A percentile compares a stretch with the other conserved stretches of the same genome.
Conservation (phyloP, 768 basidiomycete genomes). For the Boletus reticulatus region DNA sequence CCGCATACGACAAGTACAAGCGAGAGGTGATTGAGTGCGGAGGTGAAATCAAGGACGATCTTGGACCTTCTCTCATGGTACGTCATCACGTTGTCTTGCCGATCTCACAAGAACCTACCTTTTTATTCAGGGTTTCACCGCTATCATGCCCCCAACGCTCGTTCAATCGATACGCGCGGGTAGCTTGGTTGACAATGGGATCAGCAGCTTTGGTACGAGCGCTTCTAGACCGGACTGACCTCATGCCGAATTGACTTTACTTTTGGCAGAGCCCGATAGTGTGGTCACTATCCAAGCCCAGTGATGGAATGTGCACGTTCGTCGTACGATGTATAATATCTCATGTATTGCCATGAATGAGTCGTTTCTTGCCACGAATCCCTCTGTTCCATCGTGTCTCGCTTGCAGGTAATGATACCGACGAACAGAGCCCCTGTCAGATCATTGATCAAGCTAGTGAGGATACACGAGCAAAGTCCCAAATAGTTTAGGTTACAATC, state of each 20-base stretch:
- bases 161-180: background rate
- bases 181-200: slow-evolving; percentile 4
- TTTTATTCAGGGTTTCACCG: slow-evolving; percentile 17
- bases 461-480: background rate
- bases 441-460: background rate
- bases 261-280: slow-evolving; percentile 15
- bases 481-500: slow-evolving; percentile 58
- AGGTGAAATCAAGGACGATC: slow-evolving; percentile 15
- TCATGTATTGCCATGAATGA: background rate
- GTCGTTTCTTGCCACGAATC: too few relatives aligned
- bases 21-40: background rate
- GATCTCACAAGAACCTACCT: background rate
- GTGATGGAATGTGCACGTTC: background rate
- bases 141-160: slow-evolving; percentile 3
- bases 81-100: background rate
- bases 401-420: too few relatives aligned
- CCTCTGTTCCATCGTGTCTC: too few relatives aligned
- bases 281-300: background rate
- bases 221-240: background rate
- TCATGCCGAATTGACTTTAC: background rate
- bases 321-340: background rate
- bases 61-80: background rate
- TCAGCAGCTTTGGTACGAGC: slow-evolving; percentile 12
- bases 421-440: too few relatives aligned
- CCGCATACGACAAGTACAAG: slow-evolving; percentile 16